Conservation (phyloP, 805 yeast genomes). For the Cyberlindnera nakhonratchasimensis region DNA sequence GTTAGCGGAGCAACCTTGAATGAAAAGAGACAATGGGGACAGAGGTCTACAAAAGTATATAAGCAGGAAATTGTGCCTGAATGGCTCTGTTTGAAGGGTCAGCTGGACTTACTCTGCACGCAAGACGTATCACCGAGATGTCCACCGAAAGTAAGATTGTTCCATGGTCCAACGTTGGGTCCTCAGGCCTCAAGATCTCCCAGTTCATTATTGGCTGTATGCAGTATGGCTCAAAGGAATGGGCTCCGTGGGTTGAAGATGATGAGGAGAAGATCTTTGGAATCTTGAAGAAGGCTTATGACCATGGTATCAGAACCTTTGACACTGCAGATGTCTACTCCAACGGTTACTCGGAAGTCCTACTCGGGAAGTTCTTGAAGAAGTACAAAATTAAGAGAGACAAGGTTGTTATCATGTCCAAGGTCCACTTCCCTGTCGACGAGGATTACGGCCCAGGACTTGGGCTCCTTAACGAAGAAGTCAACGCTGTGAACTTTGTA, state of each 20-base stretch:
- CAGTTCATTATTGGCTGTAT: conserved; percentile 51
- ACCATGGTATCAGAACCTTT: conserved; percentile 43
- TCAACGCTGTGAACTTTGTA: conserved; percentile 2
- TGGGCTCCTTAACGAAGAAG: background rate
- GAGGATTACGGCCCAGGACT: conserved; percentile 6
- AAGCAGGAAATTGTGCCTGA: background rate
- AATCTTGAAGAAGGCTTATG: conserved; percentile 44
- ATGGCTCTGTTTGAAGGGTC: background rate
- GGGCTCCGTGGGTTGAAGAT: conserved; percentile 43
- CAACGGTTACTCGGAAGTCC: conserved; percentile 43
- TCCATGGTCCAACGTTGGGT: conserved; percentile 32
- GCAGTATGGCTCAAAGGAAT: conserved; percentile 35
- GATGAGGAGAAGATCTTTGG: conserved; percentile 43
- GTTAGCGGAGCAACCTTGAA: no score
- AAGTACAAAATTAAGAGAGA: conserved; percentile 49
- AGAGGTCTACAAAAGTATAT: no score
- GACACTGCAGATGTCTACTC: conserved; percentile 50
- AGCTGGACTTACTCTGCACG: background rate
- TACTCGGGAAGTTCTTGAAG: conserved; percentile 50
- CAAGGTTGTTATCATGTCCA: conserved; percentile 50
- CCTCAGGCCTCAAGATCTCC: conserved; percentile 46
- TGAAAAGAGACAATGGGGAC: no score
- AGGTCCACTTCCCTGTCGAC: conserved; percentile 26
- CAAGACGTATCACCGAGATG: background rate
- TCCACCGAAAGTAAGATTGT: conserved; percentile 6